Percentiles rank a stretch among this genome's conserved stretches.
Conservation (phyloP, 1,284 basidiomycete species). For the Moniliella sp. region DNA sequence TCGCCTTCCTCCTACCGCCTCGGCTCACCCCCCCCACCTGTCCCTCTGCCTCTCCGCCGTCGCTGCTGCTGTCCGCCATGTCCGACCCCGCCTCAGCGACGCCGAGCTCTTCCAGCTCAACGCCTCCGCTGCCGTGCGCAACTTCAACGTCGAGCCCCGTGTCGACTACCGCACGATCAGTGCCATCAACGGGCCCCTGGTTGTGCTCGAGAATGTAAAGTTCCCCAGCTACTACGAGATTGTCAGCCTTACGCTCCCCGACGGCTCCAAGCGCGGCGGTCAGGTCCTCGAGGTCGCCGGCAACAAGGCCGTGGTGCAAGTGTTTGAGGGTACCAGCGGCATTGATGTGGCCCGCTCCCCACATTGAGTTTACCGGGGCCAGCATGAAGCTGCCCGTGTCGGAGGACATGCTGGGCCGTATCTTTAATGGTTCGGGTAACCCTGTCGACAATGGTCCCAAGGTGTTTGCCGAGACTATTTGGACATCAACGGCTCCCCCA, state of each 20-base stretch:
- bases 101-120: constrained; percentile 60
- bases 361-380: constrained; percentile 90
- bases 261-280: constrained; percentile 79
- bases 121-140: constrained; percentile 51
- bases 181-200: constrained; percentile 67
- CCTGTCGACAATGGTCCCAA: constrained; percentile 97
- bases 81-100: constrained; percentile 39
- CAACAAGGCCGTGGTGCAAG: constrained; percentile 91
- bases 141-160: constrained; percentile 51
- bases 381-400: constrained; percentile 97
- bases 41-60: no score
- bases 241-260: constrained; percentile 80
- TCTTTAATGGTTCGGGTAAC: constrained; percentile 95
- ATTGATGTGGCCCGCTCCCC: constrained; percentile 91
- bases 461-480: constrained; percentile 98
- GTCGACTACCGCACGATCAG: constrained; percentile 87
- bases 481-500: constrained; percentile 96
- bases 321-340: constrained; percentile 93
- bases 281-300: constrained; percentile 96
- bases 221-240: constrained; percentile 99
- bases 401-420: constrained; percentile 97
- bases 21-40: no score
- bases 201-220: constrained; percentile 95
- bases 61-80: no score
- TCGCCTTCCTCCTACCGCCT: no score